phyloP scores from a whole-genome alignment of 2,329 filamentous ascomycete genomes.

The Aspergillus sp. region DNA sequence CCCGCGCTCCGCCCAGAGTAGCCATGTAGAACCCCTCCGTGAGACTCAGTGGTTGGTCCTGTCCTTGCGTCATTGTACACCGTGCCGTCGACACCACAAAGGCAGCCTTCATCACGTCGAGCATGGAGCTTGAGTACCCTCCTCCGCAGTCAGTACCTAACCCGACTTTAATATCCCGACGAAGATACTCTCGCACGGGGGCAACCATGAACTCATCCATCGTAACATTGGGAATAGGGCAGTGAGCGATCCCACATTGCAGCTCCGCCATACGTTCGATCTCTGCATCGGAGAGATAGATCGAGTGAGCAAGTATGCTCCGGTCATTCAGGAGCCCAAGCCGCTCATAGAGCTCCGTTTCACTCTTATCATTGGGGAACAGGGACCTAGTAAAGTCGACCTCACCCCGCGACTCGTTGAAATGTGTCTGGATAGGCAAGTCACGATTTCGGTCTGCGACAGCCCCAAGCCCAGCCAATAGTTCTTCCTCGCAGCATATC shows the following conservation, averaged over 20 bases:
- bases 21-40: constrained; percentile 62
- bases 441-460: constrained; percentile 53
- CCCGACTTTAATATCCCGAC: constrained; percentile 64
- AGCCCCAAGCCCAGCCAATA: constrained; percentile 59
- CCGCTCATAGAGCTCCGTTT: constrained; percentile 61
- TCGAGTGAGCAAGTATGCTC: constrained; percentile 68
- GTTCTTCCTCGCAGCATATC: constrained; percentile 58
- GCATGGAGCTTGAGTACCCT: constrained; percentile 62
- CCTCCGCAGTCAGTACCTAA: constrained; percentile 67
- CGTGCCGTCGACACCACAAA: constrained; percentile 52
- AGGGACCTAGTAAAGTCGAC: constrained; percentile 57
- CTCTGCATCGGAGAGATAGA: constrained; percentile 61
- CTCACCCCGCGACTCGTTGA: constrained; percentile 66
- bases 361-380: constrained; percentile 59
- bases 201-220: constrained; percentile 61
- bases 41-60: constrained; percentile 51
- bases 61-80: constrained; percentile 35
- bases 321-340: constrained; percentile 58
- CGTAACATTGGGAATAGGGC: constrained; percentile 66
- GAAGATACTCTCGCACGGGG: constrained; percentile 59
- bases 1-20: constrained; percentile 62
- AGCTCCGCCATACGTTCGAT: constrained; percentile 34
- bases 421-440: constrained; percentile 66
- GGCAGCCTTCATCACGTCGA: constrained; percentile 49
- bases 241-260: constrained; percentile 64